Percentiles rank a stretch among this genome's conserved stretches.
These are phyloP conservation scores for Stentor roeselii DNA, from an alignment of 73 alveolate genomes.

Conservation along the genomic window DNA sequence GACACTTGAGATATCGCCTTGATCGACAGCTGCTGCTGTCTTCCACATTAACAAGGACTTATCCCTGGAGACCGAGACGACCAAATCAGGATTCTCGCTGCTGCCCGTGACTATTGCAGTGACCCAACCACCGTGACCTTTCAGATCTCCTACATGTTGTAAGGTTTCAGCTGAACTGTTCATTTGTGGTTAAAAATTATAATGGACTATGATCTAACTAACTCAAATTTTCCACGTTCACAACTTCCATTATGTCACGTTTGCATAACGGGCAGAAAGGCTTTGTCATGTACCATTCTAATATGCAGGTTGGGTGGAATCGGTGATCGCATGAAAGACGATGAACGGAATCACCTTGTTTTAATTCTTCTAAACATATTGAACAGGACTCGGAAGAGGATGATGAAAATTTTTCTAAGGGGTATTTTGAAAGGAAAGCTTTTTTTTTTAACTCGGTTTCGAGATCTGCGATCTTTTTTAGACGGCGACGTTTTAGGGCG, in stretches of 20 bases:
- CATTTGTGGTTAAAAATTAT: too few relatives aligned
- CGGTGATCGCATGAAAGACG: background rate
- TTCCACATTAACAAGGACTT: background rate
- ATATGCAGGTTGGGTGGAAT: conserved; percentile 25
- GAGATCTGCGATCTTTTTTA: background rate
- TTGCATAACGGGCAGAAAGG: background rate
- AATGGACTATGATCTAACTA: background rate
- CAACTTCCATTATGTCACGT: background rate
- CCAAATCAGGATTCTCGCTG: background rate
- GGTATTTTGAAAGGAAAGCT: background rate
- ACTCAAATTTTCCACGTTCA: background rate
- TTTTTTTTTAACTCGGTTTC: background rate
- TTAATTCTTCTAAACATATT: conserved; percentile 28
- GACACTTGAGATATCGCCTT: too few relatives aligned
- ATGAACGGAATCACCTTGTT: background rate
- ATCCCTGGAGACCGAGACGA: background rate
- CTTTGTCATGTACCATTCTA: background rate
- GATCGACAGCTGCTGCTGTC: too few relatives aligned
- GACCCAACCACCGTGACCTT: background rate
- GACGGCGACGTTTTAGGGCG: background rate
- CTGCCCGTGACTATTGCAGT: background rate
- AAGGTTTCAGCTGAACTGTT: too few relatives aligned
- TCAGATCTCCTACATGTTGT: background rate
- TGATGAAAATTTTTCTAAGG: background rate
- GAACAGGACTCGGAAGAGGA: background rate